Percentiles rank a stretch among this genome's conserved stretches.
phyloP scores from a whole-genome alignment of 139 green algal genomes.

The Chlamydomonas incerta region DNA sequence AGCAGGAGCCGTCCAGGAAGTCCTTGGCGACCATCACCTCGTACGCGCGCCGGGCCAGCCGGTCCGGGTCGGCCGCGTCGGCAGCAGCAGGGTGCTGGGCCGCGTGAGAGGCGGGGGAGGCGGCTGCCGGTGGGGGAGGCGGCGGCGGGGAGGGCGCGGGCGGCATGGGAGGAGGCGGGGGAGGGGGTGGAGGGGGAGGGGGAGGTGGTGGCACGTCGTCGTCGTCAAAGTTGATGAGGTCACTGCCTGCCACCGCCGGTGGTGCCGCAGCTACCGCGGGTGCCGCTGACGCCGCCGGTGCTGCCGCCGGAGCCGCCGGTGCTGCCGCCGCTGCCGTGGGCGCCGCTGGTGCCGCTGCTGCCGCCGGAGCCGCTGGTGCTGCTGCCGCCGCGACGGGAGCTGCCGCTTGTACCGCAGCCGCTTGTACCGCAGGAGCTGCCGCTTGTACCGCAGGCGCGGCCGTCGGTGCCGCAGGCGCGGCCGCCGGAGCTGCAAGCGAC shows the following conservation, averaged over 20 bases:
- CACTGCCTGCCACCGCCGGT: neutral
- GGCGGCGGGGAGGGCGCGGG: neutral
- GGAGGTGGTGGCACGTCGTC: neutral
- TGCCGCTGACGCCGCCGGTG: neutral
- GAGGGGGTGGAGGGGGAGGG: neutral
- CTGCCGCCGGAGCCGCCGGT: neutral
- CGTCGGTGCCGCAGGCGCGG: no score
- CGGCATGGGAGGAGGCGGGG: constrained; percentile 1
- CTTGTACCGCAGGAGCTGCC: no score
- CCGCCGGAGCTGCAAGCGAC: no score
- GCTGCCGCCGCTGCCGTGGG: no score
- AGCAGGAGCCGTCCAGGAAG: constrained; percentile 85
- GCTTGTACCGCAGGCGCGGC: no score
- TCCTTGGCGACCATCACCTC: constrained; percentile 54
- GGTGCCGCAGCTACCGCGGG: neutral
- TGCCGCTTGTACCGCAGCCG: no score
- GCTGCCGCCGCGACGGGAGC: no score
- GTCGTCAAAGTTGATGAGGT: constrained; percentile 26
- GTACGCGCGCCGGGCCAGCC: constrained; percentile 13
- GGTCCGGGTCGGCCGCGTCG: neutral
- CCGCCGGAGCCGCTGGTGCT: no score
- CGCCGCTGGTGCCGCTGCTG: no score
- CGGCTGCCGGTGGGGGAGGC: neutral
- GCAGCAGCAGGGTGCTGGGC: neutral
- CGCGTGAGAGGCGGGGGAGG: neutral